These are phyloP conservation scores for Pythium utonaiense DNA, from an alignment of 352 stramenopile species.

Conservation along the genomic window DNA sequence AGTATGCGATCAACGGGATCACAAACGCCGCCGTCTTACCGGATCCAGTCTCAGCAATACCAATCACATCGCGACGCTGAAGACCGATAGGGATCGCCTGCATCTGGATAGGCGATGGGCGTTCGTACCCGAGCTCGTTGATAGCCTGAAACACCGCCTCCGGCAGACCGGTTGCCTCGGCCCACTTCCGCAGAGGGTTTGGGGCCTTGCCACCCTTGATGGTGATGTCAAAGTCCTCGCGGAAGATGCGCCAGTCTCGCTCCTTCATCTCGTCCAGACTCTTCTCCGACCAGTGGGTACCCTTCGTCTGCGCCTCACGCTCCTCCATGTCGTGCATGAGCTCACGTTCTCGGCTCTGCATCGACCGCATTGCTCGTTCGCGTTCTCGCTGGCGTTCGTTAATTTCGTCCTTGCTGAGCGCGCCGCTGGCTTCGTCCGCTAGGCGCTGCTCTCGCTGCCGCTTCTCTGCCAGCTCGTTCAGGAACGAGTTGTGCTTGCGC, in stretches of 20 bases:
- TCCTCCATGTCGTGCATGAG: constrained; percentile 62
- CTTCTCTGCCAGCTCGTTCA: constrained; percentile 86
- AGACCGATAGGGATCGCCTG: constrained; percentile 97
- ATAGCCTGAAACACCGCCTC: constrained; percentile 88
- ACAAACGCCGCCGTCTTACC: constrained; percentile 99
- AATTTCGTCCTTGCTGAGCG: constrained; percentile 59
- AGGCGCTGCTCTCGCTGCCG: constrained; percentile 76
- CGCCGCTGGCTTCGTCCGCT: constrained; percentile 57
- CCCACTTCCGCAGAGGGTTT: constrained; percentile 93
- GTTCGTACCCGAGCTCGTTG: constrained; percentile 90
- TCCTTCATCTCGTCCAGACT: constrained; percentile 91
- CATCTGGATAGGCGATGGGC: constrained; percentile 98
- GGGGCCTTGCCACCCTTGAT: constrained; percentile 88
- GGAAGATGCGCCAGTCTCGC: constrained; percentile 99
- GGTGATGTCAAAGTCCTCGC: constrained; percentile 99
- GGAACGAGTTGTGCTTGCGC: constrained; percentile 88
- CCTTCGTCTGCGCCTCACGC: constrained; percentile 68
- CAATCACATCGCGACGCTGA: constrained; percentile 96
- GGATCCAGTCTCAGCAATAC: constrained; percentile 97
- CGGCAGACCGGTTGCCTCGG: constrained; percentile 63
- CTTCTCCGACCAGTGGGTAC: constrained; percentile 94
- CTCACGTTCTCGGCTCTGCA: constrained; percentile 66
- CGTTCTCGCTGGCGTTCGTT: constrained; percentile 62
- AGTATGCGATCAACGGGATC: constrained; percentile 96
- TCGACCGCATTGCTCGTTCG: constrained; percentile 57